Evolutionary conservation across 495 filamentous ascomycete genomes (phyloP), one percentile per base, ranked within the genome.

Genomic region (Hypoxylon crocopeplum): DNA sequence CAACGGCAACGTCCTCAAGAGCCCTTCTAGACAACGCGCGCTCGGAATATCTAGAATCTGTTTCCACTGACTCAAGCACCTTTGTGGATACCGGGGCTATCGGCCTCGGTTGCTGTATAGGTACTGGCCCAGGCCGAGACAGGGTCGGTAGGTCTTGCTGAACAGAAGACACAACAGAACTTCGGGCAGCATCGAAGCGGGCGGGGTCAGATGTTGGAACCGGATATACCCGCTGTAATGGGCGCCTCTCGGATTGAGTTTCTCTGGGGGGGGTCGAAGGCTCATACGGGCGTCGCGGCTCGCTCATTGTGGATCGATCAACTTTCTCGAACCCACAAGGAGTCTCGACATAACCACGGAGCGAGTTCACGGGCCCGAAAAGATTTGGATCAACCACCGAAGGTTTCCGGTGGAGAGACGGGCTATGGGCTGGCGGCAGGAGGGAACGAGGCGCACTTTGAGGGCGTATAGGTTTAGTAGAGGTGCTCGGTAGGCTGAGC

Each of bases 141-240:
- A 47, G 44, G 24, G 55, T 42, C 10, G 52, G 38, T 25, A 54
- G 38, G 29, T 53, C 66, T 40, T 71, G 70, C 38, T 69, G 63
- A 30, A 56, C 63, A 48, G 79, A 75, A 48, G 79, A 75, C n/a
- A 76, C 74, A 34, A 73, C 69, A 12, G 86, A 80, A 40, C 76
- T 77, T 13, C 79, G 69, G 17, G 68, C 72, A 53, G 75, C 81
- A 46, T 87, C 86, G 60, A 84, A 88, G 33, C 76, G 79, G 24
- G 74, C 73, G 3, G 83, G 83, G 64, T 90, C 87, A 8, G 78
- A 78, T 16, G 84, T 88, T 20, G 86, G 78, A 30, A 87, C 64
- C 7, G 88, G 84, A 53, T 67, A 67, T 17, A 70, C 53, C 11
- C 38, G 42, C 41, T 62, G 67, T 24, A 72, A 52, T 5, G 67